Percentiles rank a stretch among this genome's conserved stretches.
Conservation (phyloP, 768 basidiomycete species). For the Flagelloscypha sp. region DNA sequence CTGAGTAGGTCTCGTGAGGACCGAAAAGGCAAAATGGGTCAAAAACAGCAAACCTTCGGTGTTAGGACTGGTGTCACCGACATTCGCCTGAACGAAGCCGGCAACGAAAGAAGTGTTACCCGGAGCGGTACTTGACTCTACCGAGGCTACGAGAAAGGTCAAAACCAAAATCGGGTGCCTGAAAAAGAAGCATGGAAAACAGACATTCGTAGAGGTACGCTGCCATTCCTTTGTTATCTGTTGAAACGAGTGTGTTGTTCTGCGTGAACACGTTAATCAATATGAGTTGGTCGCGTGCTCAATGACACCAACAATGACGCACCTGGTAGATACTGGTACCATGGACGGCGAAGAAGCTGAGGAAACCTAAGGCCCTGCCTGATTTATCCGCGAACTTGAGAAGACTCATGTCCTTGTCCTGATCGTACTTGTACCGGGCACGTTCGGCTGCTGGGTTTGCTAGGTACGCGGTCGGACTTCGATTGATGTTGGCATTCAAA, state of each 20-base stretch:
- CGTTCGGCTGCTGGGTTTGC: slow-evolving; percentile 69
- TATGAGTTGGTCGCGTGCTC: neutral
- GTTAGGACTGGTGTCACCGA: slow-evolving; percentile 74
- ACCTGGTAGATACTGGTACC: slow-evolving; percentile 77
- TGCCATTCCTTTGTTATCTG: slow-evolving; percentile 84
- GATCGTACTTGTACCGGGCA: slow-evolving; percentile 56
- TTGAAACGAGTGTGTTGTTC: slow-evolving; percentile 79
- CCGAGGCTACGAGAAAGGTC: slow-evolving; percentile 33
- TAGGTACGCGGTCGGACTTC: slow-evolving; percentile 68
- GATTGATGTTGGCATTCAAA: slow-evolving; percentile 61
- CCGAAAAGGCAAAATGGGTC: slow-evolving; percentile 6
- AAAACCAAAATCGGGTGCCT: neutral
- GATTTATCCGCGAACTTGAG: slow-evolving; percentile 53
- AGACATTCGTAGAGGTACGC: slow-evolving; percentile 69
- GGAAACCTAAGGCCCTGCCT: slow-evolving; percentile 54
- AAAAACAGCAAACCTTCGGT: slow-evolving; percentile 38
- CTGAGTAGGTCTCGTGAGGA: slow-evolving; percentile 31
- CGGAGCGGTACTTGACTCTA: slow-evolving; percentile 58
- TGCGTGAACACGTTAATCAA: slow-evolving; percentile 16
- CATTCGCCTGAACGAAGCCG: slow-evolving; percentile 73
- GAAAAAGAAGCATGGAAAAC: too few species aligned
- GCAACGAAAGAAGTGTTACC: slow-evolving; percentile 67
- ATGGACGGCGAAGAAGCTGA: slow-evolving; percentile 74
- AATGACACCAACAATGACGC: slow-evolving; percentile 4
- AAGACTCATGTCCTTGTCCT: slow-evolving; percentile 67